Percentiles rank a stretch among this genome's conserved stretches.
Conservation (phyloP, 2,329 filamentous ascomycete genomes). For the Phaeophleospora eucalypticola region DNA sequence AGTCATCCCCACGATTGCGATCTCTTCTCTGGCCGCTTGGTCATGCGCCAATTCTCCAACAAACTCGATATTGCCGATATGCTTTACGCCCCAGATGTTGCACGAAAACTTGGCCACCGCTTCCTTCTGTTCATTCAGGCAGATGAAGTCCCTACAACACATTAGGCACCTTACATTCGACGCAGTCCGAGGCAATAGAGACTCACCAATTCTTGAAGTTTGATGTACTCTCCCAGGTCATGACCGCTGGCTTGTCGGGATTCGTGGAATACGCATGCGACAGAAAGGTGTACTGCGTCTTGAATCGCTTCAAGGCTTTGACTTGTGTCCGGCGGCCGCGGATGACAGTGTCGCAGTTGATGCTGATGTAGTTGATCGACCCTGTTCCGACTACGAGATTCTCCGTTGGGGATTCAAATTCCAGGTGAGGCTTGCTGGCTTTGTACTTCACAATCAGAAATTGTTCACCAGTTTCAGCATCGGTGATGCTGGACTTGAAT, state of each 20-base stretch:
- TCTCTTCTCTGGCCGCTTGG: constrained; percentile 8
- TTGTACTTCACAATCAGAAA: constrained; percentile 5
- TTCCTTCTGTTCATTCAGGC: constrained; percentile 6
- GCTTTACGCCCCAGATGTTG: constrained; percentile 10
- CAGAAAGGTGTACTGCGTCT: constrained; percentile 7
- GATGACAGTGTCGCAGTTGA: constrained; percentile 7
- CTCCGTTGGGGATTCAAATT: constrained; percentile 5
- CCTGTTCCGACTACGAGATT: constrained; percentile 5
- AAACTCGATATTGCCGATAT: constrained; percentile 9
- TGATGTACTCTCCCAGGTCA: constrained; percentile 7
- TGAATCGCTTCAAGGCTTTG: constrained; percentile 9
- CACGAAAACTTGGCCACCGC: constrained; percentile 7
- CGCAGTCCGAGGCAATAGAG: too few relatives aligned
- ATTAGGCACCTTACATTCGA: background rate
- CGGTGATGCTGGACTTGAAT: constrained; percentile 6
- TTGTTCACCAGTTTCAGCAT: constrained; percentile 1
- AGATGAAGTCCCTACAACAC: constrained; percentile 3
- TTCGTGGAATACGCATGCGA: constrained; percentile 2
- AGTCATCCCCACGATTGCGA: constrained; percentile 7
- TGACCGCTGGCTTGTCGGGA: background rate
- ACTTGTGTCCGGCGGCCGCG: background rate
- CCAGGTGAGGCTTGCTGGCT: constrained; percentile 5
- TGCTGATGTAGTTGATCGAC: constrained; percentile 7
- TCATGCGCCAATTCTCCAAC: constrained; percentile 1
- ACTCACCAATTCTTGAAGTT: constrained; percentile 9